Evolutionary conservation across 805 yeast genomes (phyloP), one percentile per base, ranked within the genome.

Genomic region (Priceomyces fermenticarens): DNA sequence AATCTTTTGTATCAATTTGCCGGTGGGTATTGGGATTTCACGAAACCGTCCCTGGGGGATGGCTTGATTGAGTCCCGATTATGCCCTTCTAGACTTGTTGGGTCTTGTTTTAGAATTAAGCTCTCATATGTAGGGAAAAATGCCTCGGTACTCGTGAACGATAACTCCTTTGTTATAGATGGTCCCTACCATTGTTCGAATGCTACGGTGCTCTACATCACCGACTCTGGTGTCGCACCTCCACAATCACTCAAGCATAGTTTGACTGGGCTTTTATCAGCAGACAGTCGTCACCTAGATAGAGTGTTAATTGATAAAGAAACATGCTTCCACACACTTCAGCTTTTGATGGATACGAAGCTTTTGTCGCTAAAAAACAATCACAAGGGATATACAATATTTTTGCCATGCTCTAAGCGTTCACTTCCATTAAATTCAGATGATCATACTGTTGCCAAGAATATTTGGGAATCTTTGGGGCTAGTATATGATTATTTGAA

Each of bases 211-310:
- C 81, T 89, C 4, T 87, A 82, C 49, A 58, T 83, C 2, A 67
- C 84, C 1, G 78, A 81, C 44, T 81, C 79, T 11, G 81, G 79
- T 25, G 50, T 87, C 10, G 59, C 73, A 9, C 48, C 83, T 1
- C 98, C 97, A 0, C 63, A 75, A 1, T 78, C 80, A 25, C 64
- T 90, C 32, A 73, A 83, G 23, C 67, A 77, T 29, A 77, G 91
- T 0, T 72, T 89, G 14, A 85, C 85, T 3, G 65, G 59, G 25
- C 10, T 35, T n/a, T 9, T 35, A 9, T 35, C 38, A 3, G 27
- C 11, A n/a, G 38, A 25, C 7, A 32, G 26, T 14, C 54, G 68
- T 7, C 64, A 72, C 3, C 57, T 51, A 32, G 72, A 67, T 7
- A 53, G 52, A 3, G 44, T 57, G 1, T 58, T 48, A 25, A 54